Conservation (phyloP, 2,329 filamentous ascomycete species). For the Exophiala lecanii-corni region DNA sequence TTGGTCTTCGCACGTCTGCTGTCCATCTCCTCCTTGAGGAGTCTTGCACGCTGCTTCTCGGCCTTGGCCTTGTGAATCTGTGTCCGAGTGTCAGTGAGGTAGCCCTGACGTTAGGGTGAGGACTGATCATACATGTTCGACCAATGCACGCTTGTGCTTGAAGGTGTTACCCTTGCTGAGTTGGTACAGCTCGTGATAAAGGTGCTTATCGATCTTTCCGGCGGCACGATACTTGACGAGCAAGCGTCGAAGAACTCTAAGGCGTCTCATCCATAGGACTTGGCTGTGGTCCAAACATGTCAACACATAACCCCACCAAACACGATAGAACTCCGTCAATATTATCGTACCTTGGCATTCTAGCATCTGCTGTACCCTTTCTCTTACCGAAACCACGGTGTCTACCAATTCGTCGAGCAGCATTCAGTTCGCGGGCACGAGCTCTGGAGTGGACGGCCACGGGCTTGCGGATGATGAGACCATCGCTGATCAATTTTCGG, state of each 20-base stretch:
- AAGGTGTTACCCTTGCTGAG: conserved; percentile 99
- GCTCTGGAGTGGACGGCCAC: conserved; percentile 99
- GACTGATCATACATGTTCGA: conserved; percentile 88
- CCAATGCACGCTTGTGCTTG: conserved; percentile 99
- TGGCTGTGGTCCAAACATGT: conserved; percentile 55
- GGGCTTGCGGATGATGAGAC: conserved; percentile 99
- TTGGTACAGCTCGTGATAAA: conserved; percentile 99
- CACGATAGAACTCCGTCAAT: background rate
- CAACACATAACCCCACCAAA: background rate
- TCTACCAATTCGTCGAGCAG: conserved; percentile 88
- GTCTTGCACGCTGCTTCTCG: conserved; percentile 93
- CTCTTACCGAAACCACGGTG: conserved; percentile 99
- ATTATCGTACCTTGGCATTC: conserved; percentile 89
- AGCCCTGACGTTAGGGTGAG: conserved; percentile 25
- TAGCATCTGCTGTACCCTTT: conserved; percentile 99
- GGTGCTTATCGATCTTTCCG: conserved; percentile 99
- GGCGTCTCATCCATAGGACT: conserved; percentile 99
- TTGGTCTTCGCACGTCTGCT: conserved; percentile 99
- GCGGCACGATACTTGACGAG: conserved; percentile 99
- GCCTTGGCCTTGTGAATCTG: conserved; percentile 99
- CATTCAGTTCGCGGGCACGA: conserved; percentile 91
- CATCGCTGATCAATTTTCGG: conserved; percentile 99
- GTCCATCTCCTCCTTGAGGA: conserved; percentile 99
- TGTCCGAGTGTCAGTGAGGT: conserved; percentile 25
- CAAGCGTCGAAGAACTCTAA: conserved; percentile 97